Percentiles rank a stretch among this genome's conserved stretches.
phyloP scores from a whole-genome alignment of 2,329 filamentous ascomycete genomes.

The Cercospora sp. region DNA sequence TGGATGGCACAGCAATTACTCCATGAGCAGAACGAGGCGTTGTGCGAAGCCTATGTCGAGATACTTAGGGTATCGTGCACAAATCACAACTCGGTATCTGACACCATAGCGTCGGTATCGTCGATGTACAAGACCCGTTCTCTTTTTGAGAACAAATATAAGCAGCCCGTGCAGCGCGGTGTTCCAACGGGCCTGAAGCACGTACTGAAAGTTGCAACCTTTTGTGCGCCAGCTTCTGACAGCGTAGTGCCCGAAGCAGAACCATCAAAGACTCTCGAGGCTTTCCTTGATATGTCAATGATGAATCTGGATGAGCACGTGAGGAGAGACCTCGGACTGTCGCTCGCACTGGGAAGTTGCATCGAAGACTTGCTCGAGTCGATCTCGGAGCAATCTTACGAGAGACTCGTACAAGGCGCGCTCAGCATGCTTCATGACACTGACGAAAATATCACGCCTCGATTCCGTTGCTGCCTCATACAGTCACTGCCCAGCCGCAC shows the following conservation, averaged over 20 bases:
- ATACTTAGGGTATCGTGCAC: conserved; percentile 28
- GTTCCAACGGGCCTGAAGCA: conserved; percentile 23
- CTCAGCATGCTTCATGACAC: conserved; percentile 17
- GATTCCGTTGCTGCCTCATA: conserved; percentile 59
- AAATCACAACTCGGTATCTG: conserved; percentile 18
- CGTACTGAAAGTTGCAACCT: conserved; percentile 18
- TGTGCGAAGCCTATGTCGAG: conserved; percentile 41
- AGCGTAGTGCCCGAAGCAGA: conserved; percentile 18
- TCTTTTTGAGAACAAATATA: conserved; percentile 21
- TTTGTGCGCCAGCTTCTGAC: conserved; percentile 23
- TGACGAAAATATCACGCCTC: conserved; percentile 16
- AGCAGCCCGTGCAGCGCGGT: conserved; percentile 10
- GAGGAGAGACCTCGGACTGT: conserved; percentile 20
- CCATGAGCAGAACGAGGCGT: conserved; percentile 35
- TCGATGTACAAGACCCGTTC: conserved; percentile 27
- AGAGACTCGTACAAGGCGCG: conserved; percentile 17
- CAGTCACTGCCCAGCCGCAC: conserved; percentile 58
- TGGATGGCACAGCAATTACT: conserved; percentile 47
- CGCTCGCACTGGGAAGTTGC: conserved; percentile 11
- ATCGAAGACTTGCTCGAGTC: conserved; percentile 31
- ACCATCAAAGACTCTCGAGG: conserved; percentile 20
- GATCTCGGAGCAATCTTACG: conserved; percentile 22
- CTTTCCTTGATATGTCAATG: conserved; percentile 32
- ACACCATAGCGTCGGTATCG: conserved; percentile 22
- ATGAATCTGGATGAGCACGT: conserved; percentile 34